Evolutionary conservation across 345 rosid species (phyloP).

Genomic region (Boechera stricta): DNA sequence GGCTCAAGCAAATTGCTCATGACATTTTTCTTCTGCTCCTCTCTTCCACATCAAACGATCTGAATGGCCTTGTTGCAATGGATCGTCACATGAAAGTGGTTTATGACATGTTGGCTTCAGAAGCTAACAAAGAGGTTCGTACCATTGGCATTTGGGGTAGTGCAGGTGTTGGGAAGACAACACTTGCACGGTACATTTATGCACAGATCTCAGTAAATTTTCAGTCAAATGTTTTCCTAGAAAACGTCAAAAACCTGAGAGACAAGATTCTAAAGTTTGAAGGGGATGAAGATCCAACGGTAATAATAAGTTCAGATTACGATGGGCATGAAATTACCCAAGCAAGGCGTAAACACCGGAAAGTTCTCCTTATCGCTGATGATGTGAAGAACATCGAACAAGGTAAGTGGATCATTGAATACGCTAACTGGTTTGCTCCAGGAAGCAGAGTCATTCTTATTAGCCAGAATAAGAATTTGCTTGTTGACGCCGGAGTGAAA

Average conservation of each 20-base stretch:
- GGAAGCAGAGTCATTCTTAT: conserved; percentile 37
- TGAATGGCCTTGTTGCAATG: conserved; percentile 12
- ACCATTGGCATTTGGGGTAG: conserved; percentile 31
- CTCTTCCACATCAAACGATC: not conserved
- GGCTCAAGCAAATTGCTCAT: not conserved
- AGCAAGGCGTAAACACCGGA: not conserved
- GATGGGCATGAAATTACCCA: conserved; percentile 5
- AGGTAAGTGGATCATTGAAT: not conserved
- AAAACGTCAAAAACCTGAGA: conserved; percentile 6
- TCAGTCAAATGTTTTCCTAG: not conserved
- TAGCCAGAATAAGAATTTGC: conserved; percentile 32
- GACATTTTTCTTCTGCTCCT: not conserved
- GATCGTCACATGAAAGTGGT: conserved; percentile 23
- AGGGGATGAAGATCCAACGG: too few species aligned
- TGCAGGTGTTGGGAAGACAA: conserved; percentile 25
- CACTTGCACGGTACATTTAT: conserved; percentile 16
- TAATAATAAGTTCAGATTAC: too few species aligned
- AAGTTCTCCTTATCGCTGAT: conserved; percentile 32
- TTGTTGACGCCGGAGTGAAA: not conserved
- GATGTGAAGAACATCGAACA: too few species aligned
- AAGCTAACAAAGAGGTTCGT: not conserved
- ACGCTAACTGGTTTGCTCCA: conserved; percentile 32
- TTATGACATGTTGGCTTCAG: conserved; percentile 2
- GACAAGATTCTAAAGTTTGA: not conserved
- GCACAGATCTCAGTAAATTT: not conserved